Evolutionary conservation across 805 yeast species (phyloP).

Genomic region (Starmerella kuoi): DNA sequence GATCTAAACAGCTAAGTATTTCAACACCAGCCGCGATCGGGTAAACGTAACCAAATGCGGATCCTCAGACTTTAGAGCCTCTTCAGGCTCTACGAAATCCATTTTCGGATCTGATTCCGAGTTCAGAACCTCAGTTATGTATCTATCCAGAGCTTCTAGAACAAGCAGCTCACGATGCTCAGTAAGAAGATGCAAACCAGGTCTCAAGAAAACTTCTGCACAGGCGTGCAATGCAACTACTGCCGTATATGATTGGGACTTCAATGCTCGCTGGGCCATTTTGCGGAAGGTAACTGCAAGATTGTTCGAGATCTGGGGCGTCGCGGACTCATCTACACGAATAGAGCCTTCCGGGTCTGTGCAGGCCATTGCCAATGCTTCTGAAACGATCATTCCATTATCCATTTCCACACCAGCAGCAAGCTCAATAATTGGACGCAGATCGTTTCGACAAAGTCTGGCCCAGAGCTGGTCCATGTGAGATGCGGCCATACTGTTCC

Average conservation of each 20-base stretch:
- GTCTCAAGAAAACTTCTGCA: constrained; percentile 12
- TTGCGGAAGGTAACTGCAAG: constrained; percentile 3
- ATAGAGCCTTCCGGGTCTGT: constrained; percentile 5
- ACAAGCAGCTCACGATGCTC: constrained; percentile 1
- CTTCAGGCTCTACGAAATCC: constrained; percentile 1
- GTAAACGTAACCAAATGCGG: constrained; percentile 10
- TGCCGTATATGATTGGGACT: background rate
- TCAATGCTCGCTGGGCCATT: constrained; percentile 10
- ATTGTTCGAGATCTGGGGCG: background rate
- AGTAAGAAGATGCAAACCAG: background rate
- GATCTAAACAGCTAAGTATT: constrained; percentile 6
- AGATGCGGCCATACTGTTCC: constrained; percentile 26
- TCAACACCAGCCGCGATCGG: constrained; percentile 13
- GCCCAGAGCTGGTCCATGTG: constrained; percentile 21
- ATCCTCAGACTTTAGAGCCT: constrained; percentile 13
- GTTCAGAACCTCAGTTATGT: background rate
- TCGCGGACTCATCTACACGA: background rate
- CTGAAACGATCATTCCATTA: constrained; percentile 28
- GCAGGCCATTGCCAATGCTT: constrained; percentile 28
- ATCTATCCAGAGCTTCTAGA: constrained; percentile 1
- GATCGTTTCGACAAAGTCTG: constrained; percentile 23
- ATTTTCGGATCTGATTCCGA: background rate
- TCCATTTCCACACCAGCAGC: constrained; percentile 30
- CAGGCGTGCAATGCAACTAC: constrained; percentile 10
- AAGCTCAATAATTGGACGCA: constrained; percentile 29